A percentile compares a stretch with the other conserved stretches of the same genome.
These are phyloP conservation scores for Pyrenochaeta sp. DNA, from an alignment of 2,329 filamentous ascomycete genomes.

Conservation along the genomic window DNA sequence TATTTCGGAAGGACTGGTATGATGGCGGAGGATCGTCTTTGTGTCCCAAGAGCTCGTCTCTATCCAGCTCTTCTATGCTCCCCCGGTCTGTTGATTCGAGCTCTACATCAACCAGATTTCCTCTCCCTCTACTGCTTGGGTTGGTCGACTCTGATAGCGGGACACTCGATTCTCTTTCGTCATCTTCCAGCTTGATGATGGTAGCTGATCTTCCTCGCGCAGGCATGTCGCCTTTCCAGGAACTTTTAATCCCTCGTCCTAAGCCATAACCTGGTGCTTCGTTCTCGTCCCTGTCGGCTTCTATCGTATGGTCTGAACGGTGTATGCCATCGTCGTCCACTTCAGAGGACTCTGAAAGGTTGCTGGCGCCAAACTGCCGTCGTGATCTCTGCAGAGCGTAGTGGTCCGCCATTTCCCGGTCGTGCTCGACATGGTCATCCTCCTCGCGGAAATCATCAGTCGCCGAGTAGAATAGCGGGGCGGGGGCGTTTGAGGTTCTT, in stretches of 20 bases:
- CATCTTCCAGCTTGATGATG: conserved; percentile 41
- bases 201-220: conserved; percentile 50
- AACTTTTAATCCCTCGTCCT: conserved; percentile 64
- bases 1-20: conserved; percentile 64
- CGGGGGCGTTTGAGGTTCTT: conserved; percentile 77
- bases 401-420: conserved; percentile 91
- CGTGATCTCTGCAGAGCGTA: conserved; percentile 91
- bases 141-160: conserved; percentile 52
- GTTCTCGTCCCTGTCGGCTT: conserved; percentile 55
- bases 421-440: conserved; percentile 90
- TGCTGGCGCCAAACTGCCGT: conserved; percentile 84
- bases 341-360: conserved; percentile 85
- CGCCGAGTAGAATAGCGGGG: conserved; percentile 93
- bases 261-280: conserved; percentile 51
- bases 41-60: conserved; percentile 45
- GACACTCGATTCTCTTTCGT: conserved; percentile 52
- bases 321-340: conserved; percentile 73
- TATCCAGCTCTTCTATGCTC: conserved; percentile 53
- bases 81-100: conserved; percentile 71
- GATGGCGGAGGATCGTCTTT: conserved; percentile 63
- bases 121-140: conserved; percentile 66
- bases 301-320: conserved; percentile 59
- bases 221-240: conserved; percentile 62
- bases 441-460: conserved; percentile 91
- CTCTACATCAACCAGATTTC: conserved; percentile 82